Evolutionary conservation across 2,329 filamentous ascomycete species (phyloP).

Genomic region (Sporothrix phasma): DNA sequence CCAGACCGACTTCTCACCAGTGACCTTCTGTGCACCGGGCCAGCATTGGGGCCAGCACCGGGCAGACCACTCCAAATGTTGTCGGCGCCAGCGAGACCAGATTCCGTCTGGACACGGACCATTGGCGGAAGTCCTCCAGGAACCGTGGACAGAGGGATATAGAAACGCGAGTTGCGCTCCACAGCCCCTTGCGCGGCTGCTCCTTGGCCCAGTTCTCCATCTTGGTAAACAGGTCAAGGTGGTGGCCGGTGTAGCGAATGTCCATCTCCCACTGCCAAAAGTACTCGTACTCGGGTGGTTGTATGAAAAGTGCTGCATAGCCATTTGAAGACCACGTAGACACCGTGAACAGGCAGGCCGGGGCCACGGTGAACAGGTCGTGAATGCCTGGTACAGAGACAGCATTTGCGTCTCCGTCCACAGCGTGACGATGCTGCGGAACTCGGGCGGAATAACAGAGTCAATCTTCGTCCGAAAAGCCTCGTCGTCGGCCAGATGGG

Average conservation of each 20-base stretch:
- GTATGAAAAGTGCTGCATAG: constrained; percentile 86
- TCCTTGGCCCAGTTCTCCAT: constrained; percentile 57
- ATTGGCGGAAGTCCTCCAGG: constrained; percentile 74
- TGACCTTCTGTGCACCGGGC: constrained; percentile 24
- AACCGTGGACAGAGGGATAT: constrained; percentile 67
- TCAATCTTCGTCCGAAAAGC: constrained; percentile 57
- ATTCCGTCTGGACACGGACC: constrained; percentile 64
- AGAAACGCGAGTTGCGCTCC: constrained; percentile 72
- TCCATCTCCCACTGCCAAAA: constrained; percentile 98
- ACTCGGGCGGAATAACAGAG: constrained; percentile 68
- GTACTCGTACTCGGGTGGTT: constrained; percentile 81
- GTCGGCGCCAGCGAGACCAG: constrained; percentile 54
- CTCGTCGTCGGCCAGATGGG: constrained; percentile 67
- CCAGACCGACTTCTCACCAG: constrained; percentile 62
- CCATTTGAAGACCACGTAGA: constrained; percentile 90
- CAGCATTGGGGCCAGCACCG: constrained; percentile 28
- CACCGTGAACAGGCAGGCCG: constrained; percentile 73
- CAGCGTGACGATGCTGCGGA: constrained; percentile 76
- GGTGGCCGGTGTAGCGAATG: constrained; percentile 80
- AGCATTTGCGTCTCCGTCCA: constrained; percentile 95
- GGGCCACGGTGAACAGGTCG: constrained; percentile 59
- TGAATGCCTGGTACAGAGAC: constrained; percentile 77
- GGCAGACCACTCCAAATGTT: constrained; percentile 54
- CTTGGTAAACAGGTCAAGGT: constrained; percentile 63
- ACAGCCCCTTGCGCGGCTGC: constrained; percentile 70